Conservation (phyloP, 345 rosid species). For the Bruguiera sexangula region DNA sequence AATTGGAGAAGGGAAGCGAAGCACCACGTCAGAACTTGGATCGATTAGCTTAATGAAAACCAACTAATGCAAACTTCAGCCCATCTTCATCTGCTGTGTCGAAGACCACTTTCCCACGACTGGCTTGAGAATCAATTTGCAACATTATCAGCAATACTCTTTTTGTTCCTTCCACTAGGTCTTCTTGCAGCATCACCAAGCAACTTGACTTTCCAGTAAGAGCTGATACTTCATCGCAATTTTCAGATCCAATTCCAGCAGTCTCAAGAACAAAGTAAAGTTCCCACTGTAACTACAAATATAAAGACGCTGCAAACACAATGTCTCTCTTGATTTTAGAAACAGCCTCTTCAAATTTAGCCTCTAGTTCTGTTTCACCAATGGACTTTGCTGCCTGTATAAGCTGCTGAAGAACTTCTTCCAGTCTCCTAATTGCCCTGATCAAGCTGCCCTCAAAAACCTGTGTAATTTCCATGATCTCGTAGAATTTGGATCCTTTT, state of each 20-base stretch:
- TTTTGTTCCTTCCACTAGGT: background rate
- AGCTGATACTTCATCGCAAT: background rate
- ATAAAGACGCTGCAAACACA: slow-evolving; percentile 92
- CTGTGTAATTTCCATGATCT: slow-evolving; percentile 86
- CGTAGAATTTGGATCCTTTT: slow-evolving; percentile 87
- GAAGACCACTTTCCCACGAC: no score
- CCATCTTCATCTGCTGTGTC: background rate
- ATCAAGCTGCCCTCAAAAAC: slow-evolving; percentile 99
- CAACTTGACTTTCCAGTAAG: background rate
- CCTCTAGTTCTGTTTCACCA: slow-evolving; percentile 81
- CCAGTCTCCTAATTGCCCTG: slow-evolving; percentile 93
- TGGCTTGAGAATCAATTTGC: background rate
- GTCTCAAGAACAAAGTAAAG: background rate
- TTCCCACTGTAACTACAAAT: slow-evolving; percentile 40
- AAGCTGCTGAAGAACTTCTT: slow-evolving; percentile 96
- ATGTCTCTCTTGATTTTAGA: slow-evolving; percentile 92
- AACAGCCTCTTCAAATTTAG: slow-evolving; percentile 85
- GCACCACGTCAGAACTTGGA: background rate
- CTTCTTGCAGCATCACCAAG: background rate
- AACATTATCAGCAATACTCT: background rate
- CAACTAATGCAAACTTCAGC: background rate
- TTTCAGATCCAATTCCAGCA: background rate
- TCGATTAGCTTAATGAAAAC: no score
- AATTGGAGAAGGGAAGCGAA: background rate
- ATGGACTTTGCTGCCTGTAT: slow-evolving; percentile 81